Percentiles rank a stretch among this genome's conserved stretches.
Evolutionary conservation across 345 rosid genomes (phyloP).

Genomic region (Acer campestre): DNA sequence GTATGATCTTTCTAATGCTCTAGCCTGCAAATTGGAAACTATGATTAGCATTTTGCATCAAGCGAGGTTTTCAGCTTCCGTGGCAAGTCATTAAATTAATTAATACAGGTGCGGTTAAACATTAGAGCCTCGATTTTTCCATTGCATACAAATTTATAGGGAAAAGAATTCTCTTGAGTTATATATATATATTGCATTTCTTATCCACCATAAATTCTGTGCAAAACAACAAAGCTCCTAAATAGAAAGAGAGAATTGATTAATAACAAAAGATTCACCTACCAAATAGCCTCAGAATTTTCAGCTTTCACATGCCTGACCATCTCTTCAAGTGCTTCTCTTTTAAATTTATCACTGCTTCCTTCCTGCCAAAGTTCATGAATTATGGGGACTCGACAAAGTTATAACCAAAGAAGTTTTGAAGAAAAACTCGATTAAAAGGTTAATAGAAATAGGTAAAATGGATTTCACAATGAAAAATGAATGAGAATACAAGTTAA

Average conservation of each 20-base stretch:
- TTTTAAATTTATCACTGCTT: slow-evolving; percentile 32
- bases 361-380: slow-evolving; percentile 38
- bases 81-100: too few relatives aligned
- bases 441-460: too few relatives aligned
- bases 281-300: slow-evolving; percentile 39
- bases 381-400: neutral
- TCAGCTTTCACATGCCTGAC: slow-evolving; percentile 47
- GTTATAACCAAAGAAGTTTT: neutral
- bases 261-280: slow-evolving; percentile 29
- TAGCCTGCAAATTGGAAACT: slow-evolving; percentile 41
- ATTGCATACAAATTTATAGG: too few relatives aligned
- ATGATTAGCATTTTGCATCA: too few relatives aligned
- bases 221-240: neutral
- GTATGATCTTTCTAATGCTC: slow-evolving; percentile 39
- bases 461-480: too few relatives aligned
- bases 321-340: slow-evolving; percentile 51
- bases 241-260: neutral
- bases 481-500: neutral
- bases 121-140: too few relatives aligned
- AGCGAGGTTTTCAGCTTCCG: slow-evolving; percentile 22
- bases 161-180: too few relatives aligned
- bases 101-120: too few relatives aligned
- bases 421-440: too few relatives aligned
- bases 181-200: too few relatives aligned
- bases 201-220: neutral